These are phyloP conservation scores for Scheffersomyces lignicola DNA, from an alignment of 1,139 yeast species.

Conservation along the genomic window DNA sequence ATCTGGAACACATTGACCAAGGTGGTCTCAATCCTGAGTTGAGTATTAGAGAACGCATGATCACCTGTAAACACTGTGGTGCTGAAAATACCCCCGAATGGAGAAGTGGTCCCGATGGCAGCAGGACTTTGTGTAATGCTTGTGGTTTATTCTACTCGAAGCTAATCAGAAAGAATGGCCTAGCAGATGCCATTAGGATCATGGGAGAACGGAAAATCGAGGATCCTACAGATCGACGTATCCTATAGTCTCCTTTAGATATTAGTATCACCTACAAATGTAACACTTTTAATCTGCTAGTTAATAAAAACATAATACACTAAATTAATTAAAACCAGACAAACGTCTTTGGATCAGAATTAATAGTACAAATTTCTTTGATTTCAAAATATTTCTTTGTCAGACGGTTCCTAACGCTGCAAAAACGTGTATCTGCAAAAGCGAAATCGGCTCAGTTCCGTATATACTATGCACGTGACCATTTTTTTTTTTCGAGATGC, in stretches of 20 bases:
- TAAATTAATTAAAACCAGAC: no score
- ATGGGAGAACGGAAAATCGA: constrained; percentile 25
- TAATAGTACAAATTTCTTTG: neutral
- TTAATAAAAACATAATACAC: no score
- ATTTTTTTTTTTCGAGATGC: constrained; percentile 1
- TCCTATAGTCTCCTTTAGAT: constrained; percentile 8
- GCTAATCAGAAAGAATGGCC: constrained; percentile 27
- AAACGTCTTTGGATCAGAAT: no score
- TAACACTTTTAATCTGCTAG: neutral
- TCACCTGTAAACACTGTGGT: constrained; percentile 29
- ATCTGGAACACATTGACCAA: constrained; percentile 8
- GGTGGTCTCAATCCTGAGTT: constrained; percentile 22
- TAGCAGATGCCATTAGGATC: constrained; percentile 21
- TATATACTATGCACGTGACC: constrained; percentile 2
- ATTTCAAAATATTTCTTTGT: neutral
- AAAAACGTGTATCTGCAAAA: neutral
- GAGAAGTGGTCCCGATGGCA: constrained; percentile 48
- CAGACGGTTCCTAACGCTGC: neutral
- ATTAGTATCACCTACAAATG: neutral
- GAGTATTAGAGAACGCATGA: constrained; percentile 14
- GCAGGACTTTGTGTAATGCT: constrained; percentile 46
- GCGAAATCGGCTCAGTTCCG: neutral
- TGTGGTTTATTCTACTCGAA: constrained; percentile 46
- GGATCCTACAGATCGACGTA: constrained; percentile 22
- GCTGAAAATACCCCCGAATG: constrained; percentile 44